Base-by-base conservation (phyloP, 495 filamentous ascomycete species). In the Tuber indicum region DNA sequence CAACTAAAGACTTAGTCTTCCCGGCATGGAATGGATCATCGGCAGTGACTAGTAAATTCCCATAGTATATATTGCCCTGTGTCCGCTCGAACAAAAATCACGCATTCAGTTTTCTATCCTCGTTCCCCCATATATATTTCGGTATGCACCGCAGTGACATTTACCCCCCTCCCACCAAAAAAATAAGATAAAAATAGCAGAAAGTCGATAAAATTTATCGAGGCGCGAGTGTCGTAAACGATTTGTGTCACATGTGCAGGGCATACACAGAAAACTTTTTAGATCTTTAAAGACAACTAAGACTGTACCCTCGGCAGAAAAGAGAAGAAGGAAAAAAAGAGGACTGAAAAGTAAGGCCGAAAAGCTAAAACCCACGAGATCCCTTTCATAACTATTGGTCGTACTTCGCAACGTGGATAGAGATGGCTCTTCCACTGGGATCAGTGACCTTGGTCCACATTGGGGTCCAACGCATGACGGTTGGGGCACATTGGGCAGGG, bases 401-500 rank as follows among this genome's bases (percentile, higher is more conserved):
- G 32, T 83, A 83, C 66, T 78, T 82, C 10, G 81, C 81, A 75
- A 82, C 74, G 46, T 83, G 81, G 47, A 52, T 83, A 16, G 74
- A 72, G 21, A 83, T 80, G 23, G 81, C 81, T 58, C 79, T 88
- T 87, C 96, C 96, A 84, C 92, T 95, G 62, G 96, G 96, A 84
- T 99, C 96, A 26, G 89, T 92, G 89, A 97, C 93, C 83, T 98
- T 94, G 43, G 92, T 94, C 96, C 96, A 99, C 41, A 91, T 98
- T n/a, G 96, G 96, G 72, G 91, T 94, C 96, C 96, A 99, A 76
- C 96, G 89, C 92, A 93, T 92, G 66, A 99, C 96, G 49, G 96
- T 98, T 36, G 88, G 89, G 42, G 96, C 96, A 85, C 94, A 97
- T 82, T 92, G 91, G 41, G 91, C 87, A 58, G 96, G 96, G 89